These are phyloP conservation scores for Fusarium liriodendri DNA, from an alignment of 2,329 filamentous ascomycete genomes.

Conservation along the genomic window DNA sequence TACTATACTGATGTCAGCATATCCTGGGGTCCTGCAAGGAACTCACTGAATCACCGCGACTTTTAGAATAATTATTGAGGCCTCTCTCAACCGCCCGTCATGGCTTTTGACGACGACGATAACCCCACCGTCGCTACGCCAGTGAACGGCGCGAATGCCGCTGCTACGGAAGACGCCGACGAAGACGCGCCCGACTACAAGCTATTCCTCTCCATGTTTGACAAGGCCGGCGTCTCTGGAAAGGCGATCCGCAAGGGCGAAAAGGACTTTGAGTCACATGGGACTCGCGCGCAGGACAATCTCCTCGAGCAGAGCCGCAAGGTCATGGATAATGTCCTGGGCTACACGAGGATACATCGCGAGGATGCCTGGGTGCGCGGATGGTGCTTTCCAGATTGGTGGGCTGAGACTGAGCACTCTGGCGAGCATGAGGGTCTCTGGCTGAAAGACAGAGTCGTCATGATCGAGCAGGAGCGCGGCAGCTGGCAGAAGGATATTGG, in stretches of 20 bases:
- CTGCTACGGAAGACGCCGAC: conserved; percentile 67
- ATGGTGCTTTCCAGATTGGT: conserved; percentile 77
- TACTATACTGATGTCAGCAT: neutral
- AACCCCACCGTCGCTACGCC: conserved; percentile 43
- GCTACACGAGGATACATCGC: conserved; percentile 80
- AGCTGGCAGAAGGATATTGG: conserved; percentile 83
- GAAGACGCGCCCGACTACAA: conserved; percentile 92
- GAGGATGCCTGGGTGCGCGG: conserved; percentile 74
- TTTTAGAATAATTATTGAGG: too few relatives aligned
- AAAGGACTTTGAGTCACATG: conserved; percentile 97
- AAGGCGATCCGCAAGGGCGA: conserved; percentile 89
- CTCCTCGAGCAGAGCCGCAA: conserved; percentile 83
- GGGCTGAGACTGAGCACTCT: conserved; percentile 47
- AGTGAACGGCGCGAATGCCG: conserved; percentile 42
- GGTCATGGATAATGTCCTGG: conserved; percentile 90
- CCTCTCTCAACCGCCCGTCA: conserved; percentile 29
- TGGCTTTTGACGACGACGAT: conserved; percentile 60
- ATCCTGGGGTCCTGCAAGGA: neutral
- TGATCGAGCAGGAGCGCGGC: conserved; percentile 78
- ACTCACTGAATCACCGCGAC: neutral
- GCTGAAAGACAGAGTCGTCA: conserved; percentile 66
- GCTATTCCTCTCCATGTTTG: conserved; percentile 68
- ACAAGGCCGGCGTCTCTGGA: conserved; percentile 62
- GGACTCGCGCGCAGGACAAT: conserved; percentile 82
- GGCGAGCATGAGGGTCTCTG: conserved; percentile 45